A percentile compares a stretch with the other conserved stretches of the same genome.
Conservation (phyloP, 768 basidiomycete species). For the Pulveroboletus ravenelii region DNA sequence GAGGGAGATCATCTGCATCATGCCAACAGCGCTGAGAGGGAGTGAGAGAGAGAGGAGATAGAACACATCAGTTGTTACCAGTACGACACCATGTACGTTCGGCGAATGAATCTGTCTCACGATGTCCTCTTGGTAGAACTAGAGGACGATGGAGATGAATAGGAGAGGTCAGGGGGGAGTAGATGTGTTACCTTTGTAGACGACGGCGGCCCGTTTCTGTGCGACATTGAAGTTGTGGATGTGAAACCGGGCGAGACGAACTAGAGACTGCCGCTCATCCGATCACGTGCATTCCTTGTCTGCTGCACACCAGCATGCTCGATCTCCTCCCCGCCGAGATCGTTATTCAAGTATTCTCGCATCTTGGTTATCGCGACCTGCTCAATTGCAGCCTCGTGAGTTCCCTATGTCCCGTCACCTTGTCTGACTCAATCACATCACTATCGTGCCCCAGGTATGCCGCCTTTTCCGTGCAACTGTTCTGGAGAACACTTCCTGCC, state of each 20-base stretch:
- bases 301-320: slow-evolving; percentile 1
- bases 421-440: neutral
- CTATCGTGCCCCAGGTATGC: slow-evolving; percentile 30
- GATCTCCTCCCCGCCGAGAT: slow-evolving; percentile 24
- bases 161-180: neutral
- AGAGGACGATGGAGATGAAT: neutral
- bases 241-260: slow-evolving; percentile 2
- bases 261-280: neutral
- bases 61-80: slow-evolving; percentile 41
- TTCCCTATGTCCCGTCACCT: neutral
- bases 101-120: slow-evolving; percentile 45
- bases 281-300: slow-evolving; percentile 17
- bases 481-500: slow-evolving; percentile 30
- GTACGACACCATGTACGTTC: slow-evolving; percentile 52
- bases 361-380: slow-evolving; percentile 22
- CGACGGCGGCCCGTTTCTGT: slow-evolving; percentile 16
- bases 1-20: slow-evolving; percentile 69
- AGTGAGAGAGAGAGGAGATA: slow-evolving; percentile 8
- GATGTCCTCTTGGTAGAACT: slow-evolving; percentile 70
- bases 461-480: slow-evolving; percentile 27
- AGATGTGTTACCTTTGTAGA: slow-evolving; percentile 31
- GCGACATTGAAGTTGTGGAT: slow-evolving; percentile 25
- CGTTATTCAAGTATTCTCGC: slow-evolving; percentile 17
- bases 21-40: slow-evolving; percentile 78
- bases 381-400: slow-evolving; percentile 28